Conservation (phyloP, 306 rosid species). For the Corylus heterophylla region DNA sequence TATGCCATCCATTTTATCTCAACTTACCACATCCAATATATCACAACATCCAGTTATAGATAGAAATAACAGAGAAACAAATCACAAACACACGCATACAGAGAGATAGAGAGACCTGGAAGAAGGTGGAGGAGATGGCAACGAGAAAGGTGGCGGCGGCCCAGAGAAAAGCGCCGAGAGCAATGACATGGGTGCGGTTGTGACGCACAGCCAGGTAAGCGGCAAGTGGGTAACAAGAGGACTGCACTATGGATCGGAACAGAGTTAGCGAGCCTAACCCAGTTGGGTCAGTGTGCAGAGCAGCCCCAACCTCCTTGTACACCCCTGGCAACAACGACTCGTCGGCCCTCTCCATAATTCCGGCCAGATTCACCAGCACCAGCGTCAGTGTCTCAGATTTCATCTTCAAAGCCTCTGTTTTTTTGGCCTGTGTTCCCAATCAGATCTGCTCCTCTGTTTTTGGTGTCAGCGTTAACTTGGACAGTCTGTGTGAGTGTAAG, state of each 20-base stretch:
- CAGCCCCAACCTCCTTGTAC: conserved; percentile 71
- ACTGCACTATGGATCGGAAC: conserved; percentile 73
- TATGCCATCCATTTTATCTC: background rate
- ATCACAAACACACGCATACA: background rate
- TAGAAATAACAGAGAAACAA: background rate
- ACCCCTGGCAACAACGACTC: conserved; percentile 78
- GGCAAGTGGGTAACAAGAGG: conserved; percentile 70
- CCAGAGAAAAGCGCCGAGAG: conserved; percentile 77
- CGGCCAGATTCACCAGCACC: conserved; percentile 64
- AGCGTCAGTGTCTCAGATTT: conserved; percentile 57
- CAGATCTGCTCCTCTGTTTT: background rate
- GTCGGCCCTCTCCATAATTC: conserved; percentile 77
- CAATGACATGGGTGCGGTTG: conserved; percentile 71
- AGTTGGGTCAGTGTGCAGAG: conserved; percentile 74
- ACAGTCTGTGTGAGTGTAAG: too few species aligned
- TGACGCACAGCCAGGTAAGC: conserved; percentile 69
- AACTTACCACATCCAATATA: background rate
- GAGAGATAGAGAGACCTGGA: conserved; percentile 41
- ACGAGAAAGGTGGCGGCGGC: conserved; percentile 73
- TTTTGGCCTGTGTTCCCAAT: background rate
- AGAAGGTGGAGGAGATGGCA: conserved; percentile 62
- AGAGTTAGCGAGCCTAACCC: conserved; percentile 78
- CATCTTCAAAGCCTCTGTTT: conserved; percentile 32
- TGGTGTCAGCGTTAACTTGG: background rate
- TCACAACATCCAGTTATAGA: background rate